phyloP scores from a whole-genome alignment of 768 basidiomycete genomes.

The Asterophora parasitica region DNA sequence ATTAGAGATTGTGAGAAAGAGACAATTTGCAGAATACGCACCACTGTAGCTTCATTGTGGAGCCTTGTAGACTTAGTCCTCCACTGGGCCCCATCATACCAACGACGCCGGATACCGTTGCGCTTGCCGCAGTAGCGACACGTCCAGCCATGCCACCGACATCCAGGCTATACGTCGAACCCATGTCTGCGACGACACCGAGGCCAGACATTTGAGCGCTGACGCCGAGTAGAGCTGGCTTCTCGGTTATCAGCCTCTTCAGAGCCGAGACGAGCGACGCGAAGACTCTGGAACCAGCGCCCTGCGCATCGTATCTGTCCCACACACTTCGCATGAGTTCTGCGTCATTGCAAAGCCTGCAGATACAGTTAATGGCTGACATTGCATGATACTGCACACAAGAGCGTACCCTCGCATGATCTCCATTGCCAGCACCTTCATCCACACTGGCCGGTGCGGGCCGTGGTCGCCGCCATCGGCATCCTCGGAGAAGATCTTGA shows the following conservation, averaged over 20 bases:
- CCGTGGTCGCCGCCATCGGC: slow-evolving; percentile 25
- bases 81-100: slow-evolving; percentile 75
- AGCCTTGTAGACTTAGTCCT: slow-evolving; percentile 68
- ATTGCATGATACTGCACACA: neutral
- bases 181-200: slow-evolving; percentile 45
- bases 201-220: slow-evolving; percentile 78
- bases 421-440: slow-evolving; percentile 89
- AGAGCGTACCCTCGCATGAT: slow-evolving; percentile 73
- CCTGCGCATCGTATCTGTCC: slow-evolving; percentile 67
- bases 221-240: slow-evolving; percentile 78
- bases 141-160: slow-evolving; percentile 73
- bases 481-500: slow-evolving; percentile 60
- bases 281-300: slow-evolving; percentile 65
- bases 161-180: slow-evolving; percentile 53
- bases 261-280: slow-evolving; percentile 75
- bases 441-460: slow-evolving; percentile 65
- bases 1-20: slow-evolving; percentile 3
- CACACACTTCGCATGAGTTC: slow-evolving; percentile 77
- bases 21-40: slow-evolving; percentile 29
- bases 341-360: slow-evolving; percentile 72
- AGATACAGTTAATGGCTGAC: neutral
- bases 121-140: slow-evolving; percentile 78
- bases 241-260: slow-evolving; percentile 85
- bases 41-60: slow-evolving; percentile 91
- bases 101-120: slow-evolving; percentile 78